Evolutionary conservation across 129 eudicot species (phyloP).

Genomic region (Centella asiatica): DNA sequence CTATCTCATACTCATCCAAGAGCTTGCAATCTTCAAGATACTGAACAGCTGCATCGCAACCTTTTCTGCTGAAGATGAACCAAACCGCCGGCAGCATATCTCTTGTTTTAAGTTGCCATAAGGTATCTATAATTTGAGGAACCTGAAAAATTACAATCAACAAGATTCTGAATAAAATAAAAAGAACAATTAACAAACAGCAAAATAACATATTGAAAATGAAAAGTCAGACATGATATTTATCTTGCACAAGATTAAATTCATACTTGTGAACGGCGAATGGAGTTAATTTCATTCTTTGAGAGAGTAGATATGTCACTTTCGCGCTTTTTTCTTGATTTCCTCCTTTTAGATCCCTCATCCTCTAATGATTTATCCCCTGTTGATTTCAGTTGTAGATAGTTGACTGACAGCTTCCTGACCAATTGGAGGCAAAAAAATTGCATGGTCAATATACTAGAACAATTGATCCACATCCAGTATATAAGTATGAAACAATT

Average conservation of each 20-base stretch:
- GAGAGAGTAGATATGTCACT: slow-evolving; percentile 46
- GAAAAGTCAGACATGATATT: slow-evolving; percentile 2
- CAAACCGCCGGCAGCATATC: slow-evolving; percentile 97
- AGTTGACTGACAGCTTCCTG: slow-evolving; percentile 76
- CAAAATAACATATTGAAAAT: neutral
- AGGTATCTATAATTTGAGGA: slow-evolving; percentile 88
- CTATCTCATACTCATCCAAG: slow-evolving; percentile 68
- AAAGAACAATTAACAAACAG: neutral
- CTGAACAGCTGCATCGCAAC: slow-evolving; percentile 94
- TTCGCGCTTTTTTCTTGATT: slow-evolving; percentile 56
- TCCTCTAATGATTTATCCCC: slow-evolving; percentile 45
- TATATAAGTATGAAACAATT: neutral
- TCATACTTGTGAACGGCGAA: slow-evolving; percentile 76
- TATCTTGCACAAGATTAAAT: slow-evolving; percentile 3
- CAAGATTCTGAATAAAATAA: neutral
- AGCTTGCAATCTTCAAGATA: slow-evolving; percentile 68
- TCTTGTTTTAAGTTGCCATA: slow-evolving; percentile 63
- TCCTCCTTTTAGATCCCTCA: slow-evolving; percentile 62
- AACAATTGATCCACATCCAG: neutral
- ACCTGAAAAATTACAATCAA: slow-evolving; percentile 34
- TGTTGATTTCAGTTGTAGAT: slow-evolving; percentile 50
- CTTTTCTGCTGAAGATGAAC: slow-evolving; percentile 99
- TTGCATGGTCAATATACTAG: neutral
- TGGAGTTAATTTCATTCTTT: slow-evolving; percentile 54
- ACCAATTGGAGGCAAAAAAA: slow-evolving; percentile 14